Conservation (phyloP, 257 asterid species). For the Nemophila menziesii region DNA sequence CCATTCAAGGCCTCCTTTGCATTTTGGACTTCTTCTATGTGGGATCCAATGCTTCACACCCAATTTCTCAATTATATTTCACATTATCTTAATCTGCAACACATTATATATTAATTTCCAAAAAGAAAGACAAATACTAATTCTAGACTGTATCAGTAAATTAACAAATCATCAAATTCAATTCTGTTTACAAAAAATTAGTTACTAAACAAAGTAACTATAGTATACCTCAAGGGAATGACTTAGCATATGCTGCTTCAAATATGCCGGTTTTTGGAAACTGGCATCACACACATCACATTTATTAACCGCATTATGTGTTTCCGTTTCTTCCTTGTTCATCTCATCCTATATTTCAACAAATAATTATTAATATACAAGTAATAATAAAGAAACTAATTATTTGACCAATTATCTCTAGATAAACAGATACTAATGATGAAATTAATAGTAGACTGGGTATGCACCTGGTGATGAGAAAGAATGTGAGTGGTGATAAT, state of each 20-base stretch:
- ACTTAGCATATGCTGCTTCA: slow-evolving; percentile 86
- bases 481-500: slow-evolving; percentile 57
- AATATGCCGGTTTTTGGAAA: slow-evolving; percentile 71
- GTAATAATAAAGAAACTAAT: neutral
- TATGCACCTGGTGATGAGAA: slow-evolving; percentile 44
- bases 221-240: slow-evolving; percentile 61
- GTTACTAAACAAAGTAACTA: neutral
- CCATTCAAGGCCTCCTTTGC: slow-evolving; percentile 81
- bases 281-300: slow-evolving; percentile 66
- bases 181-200: neutral
- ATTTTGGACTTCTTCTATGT: slow-evolving; percentile 81
- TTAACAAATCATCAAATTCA: neutral
- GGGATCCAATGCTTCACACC: slow-evolving; percentile 99
- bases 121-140: slow-evolving; percentile 4
- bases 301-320: slow-evolving; percentile 20
- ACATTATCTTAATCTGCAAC: slow-evolving; percentile 36
- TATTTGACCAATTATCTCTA: neutral
- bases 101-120: slow-evolving; percentile 1
- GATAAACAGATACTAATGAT: neutral
- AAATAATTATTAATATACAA: neutral
- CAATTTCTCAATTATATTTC: slow-evolving; percentile 14
- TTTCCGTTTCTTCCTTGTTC: slow-evolving; percentile 25
- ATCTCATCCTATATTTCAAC: slow-evolving; percentile 3
- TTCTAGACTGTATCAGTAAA: neutral
- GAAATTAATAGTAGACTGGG: neutral